These are phyloP conservation scores for Leccinellum luteum DNA, from an alignment of 768 basidiomycete species.

Conservation along the genomic window DNA sequence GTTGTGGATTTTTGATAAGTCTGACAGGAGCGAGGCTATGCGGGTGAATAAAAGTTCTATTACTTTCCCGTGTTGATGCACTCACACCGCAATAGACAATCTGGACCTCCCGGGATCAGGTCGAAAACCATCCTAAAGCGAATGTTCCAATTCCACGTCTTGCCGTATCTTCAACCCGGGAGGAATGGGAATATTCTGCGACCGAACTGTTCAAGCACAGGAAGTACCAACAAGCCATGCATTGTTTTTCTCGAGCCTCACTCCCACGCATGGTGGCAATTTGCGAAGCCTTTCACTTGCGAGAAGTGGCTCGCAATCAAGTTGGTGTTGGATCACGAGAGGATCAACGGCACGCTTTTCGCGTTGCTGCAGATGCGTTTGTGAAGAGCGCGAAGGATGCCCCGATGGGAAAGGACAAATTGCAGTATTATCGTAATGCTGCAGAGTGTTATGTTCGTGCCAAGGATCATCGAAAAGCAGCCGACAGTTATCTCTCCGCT, in stretches of 20 bases:
- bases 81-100: constrained; percentile 37
- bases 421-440: constrained; percentile 40
- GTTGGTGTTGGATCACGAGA: constrained; percentile 23
- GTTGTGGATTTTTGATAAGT: constrained; percentile 67
- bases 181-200: constrained; percentile 45
- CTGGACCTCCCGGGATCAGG: constrained; percentile 46
- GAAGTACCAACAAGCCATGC: constrained; percentile 50
- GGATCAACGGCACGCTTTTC: constrained; percentile 37
- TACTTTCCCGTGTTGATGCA: neutral
- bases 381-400: constrained; percentile 36
- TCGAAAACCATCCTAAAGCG: constrained; percentile 48
- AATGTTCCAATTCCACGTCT: constrained; percentile 55
- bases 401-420: constrained; percentile 22
- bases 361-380: constrained; percentile 51
- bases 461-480: constrained; percentile 42
- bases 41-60: constrained; percentile 34
- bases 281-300: constrained; percentile 52
- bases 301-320: constrained; percentile 45
- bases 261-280: constrained; percentile 42
- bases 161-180: constrained; percentile 49
- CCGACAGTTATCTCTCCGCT: constrained; percentile 40
- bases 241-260: constrained; percentile 51
- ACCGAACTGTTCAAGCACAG: constrained; percentile 37
- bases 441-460: constrained; percentile 47
- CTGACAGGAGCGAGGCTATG: constrained; percentile 55